Percentiles rank a stretch among this genome's conserved stretches.
phyloP scores from a whole-genome alignment of 371 early-diverging fungal genomes.

The Zopfochytrium polystomum region DNA sequence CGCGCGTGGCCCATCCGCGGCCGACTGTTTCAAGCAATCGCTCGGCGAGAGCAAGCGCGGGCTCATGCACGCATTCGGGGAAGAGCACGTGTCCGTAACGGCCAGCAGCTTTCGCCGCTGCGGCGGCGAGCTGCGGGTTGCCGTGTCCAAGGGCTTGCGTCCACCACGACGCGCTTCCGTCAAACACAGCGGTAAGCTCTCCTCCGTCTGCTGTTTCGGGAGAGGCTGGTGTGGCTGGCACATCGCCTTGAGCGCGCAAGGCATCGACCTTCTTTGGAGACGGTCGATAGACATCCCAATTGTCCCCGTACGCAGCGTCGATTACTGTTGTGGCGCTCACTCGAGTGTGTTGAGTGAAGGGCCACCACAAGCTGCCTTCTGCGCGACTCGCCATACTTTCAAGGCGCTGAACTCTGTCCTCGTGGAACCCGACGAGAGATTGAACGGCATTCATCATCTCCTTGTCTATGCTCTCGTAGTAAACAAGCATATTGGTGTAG shows the following conservation, averaged over 20 bases:
- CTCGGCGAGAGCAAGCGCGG: conserved; percentile 65
- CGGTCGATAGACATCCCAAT: conserved; percentile 53
- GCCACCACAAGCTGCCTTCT: conserved; percentile 71
- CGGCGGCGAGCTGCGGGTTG: conserved; percentile 56
- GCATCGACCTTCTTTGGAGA: conserved; percentile 11
- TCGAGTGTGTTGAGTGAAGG: conserved; percentile 73
- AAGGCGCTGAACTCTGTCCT: conserved; percentile 55
- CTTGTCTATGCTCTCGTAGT: conserved; percentile 56
- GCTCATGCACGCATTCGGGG: conserved; percentile 74
- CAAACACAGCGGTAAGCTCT: conserved; percentile 28
- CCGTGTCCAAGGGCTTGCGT: conserved; percentile 81
- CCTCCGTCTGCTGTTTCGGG: neutral
- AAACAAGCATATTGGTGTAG: conserved; percentile 38
- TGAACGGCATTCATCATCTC: conserved; percentile 49
- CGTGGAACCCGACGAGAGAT: conserved; percentile 50
- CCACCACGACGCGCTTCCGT: conserved; percentile 84
- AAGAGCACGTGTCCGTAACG: conserved; percentile 83
- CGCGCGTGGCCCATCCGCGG: conserved; percentile 67
- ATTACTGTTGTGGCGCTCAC: conserved; percentile 69
- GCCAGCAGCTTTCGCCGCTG: conserved; percentile 69
- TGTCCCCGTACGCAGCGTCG: conserved; percentile 73
- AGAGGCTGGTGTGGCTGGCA: neutral
- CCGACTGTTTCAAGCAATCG: conserved; percentile 57
- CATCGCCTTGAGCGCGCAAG: neutral
- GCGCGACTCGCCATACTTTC: conserved; percentile 60